Evolutionary conservation across 306 rosid genomes (phyloP).

Genomic region (Sechiopsis laciniata): DNA sequence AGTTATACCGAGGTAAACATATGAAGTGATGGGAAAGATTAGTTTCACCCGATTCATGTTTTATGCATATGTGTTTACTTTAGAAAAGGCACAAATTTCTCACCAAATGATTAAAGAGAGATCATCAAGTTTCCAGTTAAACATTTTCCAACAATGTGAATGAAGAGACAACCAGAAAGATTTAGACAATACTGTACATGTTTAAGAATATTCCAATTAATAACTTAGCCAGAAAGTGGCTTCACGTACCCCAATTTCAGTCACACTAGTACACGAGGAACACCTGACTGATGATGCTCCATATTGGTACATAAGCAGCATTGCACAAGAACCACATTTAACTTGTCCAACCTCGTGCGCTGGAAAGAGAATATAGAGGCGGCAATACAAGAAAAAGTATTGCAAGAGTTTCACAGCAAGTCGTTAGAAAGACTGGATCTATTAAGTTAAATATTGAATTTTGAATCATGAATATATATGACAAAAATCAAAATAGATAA

Average conservation of each 20-base stretch:
- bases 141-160: not conserved
- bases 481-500: not conserved
- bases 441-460: not conserved
- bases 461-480: not conserved
- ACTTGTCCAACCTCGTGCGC: slow-evolving; percentile 85
- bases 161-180: slow-evolving; percentile 1
- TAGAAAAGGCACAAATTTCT: not conserved
- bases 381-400: not conserved
- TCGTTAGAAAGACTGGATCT: not conserved
- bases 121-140: not conserved
- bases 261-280: slow-evolving; percentile 62
- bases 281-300: slow-evolving; percentile 81
- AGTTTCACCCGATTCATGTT: slow-evolving; percentile 2
- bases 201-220: not conserved
- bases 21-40: not conserved
- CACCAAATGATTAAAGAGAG: not conserved
- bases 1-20: not conserved
- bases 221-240: not conserved
- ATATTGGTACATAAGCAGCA: slow-evolving; percentile 74
- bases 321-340: slow-evolving; percentile 65
- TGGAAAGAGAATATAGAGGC: slow-evolving; percentile 31
- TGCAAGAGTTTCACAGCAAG: not conserved
- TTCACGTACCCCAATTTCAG: slow-evolving; percentile 69
- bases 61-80: not conserved
- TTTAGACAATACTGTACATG: not conserved